A percentile compares a stretch with the other conserved stretches of the same genome.
Conservation (phyloP, 352 stramenopile genomes). For the Phytophthora podocarpi region DNA sequence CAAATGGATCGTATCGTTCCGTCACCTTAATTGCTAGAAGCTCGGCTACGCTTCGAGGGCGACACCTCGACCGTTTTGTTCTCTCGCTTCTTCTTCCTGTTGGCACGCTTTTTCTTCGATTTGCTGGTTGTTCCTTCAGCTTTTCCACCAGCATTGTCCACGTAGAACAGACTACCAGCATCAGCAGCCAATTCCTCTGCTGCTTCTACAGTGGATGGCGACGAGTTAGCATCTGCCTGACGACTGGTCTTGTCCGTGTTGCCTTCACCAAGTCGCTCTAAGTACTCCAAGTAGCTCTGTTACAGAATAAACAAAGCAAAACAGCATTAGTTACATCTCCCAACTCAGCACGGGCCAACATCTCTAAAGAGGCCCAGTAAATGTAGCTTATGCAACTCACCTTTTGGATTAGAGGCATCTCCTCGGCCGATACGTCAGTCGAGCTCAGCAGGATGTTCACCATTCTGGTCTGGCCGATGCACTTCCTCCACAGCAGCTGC, state of each 20-base stretch:
- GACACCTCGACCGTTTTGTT: conserved; percentile 4
- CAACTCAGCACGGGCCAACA: not conserved
- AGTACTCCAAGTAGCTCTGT: conserved; percentile 54
- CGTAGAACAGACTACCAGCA: conserved; percentile 51
- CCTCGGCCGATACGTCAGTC: conserved; percentile 41
- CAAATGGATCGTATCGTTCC: conserved; percentile 15
- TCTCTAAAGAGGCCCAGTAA: too few relatives aligned
- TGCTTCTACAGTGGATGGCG: not conserved
- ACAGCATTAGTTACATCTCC: conserved; percentile 9
- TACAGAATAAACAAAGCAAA: conserved; percentile 6
- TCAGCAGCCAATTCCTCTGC: not conserved
- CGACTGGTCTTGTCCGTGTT: conserved; percentile 11
- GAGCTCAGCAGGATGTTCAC: conserved; percentile 56
- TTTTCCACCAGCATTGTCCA: conserved; percentile 59
- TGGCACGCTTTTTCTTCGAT: conserved; percentile 36
- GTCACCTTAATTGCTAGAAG: conserved; percentile 18
- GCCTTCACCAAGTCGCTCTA: conserved; percentile 36
- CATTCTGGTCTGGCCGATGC: conserved; percentile 38
- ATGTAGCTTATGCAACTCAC: too few relatives aligned
- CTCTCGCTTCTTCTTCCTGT: conserved; percentile 35
- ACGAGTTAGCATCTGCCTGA: not conserved
- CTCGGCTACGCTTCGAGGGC: conserved; percentile 25
- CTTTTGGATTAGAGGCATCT: conserved; percentile 49
- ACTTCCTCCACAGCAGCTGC: conserved; percentile 45
- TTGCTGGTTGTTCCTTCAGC: conserved; percentile 24